Evolutionary conservation across 345 rosid species (phyloP).

Genomic region (Cardamine resedifolia): DNA sequence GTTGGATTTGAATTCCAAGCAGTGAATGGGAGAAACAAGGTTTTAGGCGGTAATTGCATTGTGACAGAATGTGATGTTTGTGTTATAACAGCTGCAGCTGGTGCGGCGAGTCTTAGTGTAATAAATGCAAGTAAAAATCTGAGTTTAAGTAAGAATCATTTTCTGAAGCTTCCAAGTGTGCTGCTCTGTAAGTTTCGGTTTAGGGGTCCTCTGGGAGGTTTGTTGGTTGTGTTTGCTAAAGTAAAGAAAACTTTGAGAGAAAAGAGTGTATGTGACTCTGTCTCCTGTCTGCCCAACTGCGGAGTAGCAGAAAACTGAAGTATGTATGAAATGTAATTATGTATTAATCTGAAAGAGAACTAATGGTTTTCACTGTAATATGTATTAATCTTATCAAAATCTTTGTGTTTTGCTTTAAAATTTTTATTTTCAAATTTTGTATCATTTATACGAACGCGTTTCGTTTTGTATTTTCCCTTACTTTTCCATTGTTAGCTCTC

Average conservation of each 20-base stretch:
- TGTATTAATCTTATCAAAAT: background rate
- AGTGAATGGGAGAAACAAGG: slow-evolving; percentile 10
- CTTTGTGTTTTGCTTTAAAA: too few relatives aligned
- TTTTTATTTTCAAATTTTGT: too few relatives aligned
- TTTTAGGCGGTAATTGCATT: slow-evolving; percentile 4
- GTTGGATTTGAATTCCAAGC: background rate
- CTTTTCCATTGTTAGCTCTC: background rate
- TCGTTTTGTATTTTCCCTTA: too few relatives aligned
- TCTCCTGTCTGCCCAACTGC: background rate
- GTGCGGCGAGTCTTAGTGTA: background rate
- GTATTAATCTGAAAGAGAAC: background rate
- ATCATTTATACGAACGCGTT: too few relatives aligned
- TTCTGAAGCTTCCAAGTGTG: background rate
- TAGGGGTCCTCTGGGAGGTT: background rate
- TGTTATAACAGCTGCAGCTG: background rate
- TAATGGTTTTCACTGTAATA: background rate
- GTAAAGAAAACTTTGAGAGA: too few relatives aligned
- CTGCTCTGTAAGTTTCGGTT: slow-evolving; percentile 5
- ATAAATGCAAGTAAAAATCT: slow-evolving; percentile 3
- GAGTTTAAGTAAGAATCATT: slow-evolving; percentile 5
- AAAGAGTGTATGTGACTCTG: background rate
- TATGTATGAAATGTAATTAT: background rate
- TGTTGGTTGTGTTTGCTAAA: slow-evolving; percentile 13
- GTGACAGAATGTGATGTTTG: slow-evolving; percentile 21
- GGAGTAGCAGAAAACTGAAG: background rate